Percentiles rank a stretch among this genome's conserved stretches.
These are phyloP conservation scores for Pichia sp. DNA, from an alignment of 1,139 yeast species.

Conservation along the genomic window DNA sequence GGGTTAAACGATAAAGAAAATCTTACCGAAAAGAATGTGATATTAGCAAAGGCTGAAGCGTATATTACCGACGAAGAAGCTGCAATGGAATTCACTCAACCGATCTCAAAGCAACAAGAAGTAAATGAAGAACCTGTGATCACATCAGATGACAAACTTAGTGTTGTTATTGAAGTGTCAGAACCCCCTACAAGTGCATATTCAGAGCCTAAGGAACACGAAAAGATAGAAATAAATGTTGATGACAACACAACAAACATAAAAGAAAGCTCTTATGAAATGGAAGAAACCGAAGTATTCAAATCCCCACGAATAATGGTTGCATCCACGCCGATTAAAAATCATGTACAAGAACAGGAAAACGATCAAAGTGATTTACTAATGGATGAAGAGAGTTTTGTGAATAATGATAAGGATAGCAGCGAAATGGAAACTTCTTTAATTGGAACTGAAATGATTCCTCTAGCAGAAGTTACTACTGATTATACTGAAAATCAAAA, in stretches of 20 bases:
- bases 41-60: neutral
- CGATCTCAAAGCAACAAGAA: neutral
- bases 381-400: neutral
- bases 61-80: constrained; percentile 1
- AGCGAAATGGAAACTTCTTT: constrained; percentile 14
- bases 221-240: neutral
- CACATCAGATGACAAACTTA: neutral
- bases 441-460: constrained; percentile 25
- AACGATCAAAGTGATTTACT: neutral
- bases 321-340: neutral
- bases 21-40: neutral
- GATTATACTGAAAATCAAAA: constrained; percentile 15
- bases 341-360: neutral
- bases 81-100: constrained; percentile 12
- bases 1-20: neutral
- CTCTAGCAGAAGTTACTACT: constrained; percentile 25
- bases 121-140: neutral
- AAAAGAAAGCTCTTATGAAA: neutral
- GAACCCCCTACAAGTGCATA: constrained; percentile 10
- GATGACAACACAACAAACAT: neutral
- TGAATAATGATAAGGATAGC: constrained; percentile 2
- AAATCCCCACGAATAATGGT: neutral
- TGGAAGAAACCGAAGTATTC: neutral
- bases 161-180: constrained; percentile 9
- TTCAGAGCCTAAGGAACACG: neutral